Percentiles rank a stretch among this genome's conserved stretches.
Conservation (phyloP, 2,329 filamentous ascomycete genomes). For the Exophiala mesophila region DNA sequence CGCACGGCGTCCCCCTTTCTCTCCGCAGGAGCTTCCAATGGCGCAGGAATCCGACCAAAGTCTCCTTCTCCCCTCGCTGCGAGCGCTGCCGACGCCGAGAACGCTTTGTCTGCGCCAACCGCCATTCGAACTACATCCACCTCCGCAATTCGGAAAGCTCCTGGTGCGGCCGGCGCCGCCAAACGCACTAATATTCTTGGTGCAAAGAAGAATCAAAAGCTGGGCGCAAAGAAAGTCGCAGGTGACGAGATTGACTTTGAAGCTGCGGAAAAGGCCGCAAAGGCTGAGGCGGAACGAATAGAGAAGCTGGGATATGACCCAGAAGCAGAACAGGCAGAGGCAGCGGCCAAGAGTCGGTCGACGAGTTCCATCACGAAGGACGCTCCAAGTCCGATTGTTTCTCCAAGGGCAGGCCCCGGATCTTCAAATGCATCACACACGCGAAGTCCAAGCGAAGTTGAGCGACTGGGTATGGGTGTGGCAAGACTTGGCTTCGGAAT, state of each 20-base stretch:
- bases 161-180: slow-evolving; percentile 51
- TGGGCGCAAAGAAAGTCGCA: slow-evolving; percentile 88
- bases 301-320: slow-evolving; percentile 94
- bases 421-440: slow-evolving; percentile 53
- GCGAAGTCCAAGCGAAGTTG: slow-evolving; percentile 68
- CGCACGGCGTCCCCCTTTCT: slow-evolving; percentile 89
- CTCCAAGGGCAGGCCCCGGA: slow-evolving; percentile 53
- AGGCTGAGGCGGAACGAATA: slow-evolving; percentile 93
- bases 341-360: slow-evolving; percentile 34
- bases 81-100: slow-evolving; percentile 49
- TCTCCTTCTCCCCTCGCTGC: slow-evolving; percentile 62
- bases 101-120: slow-evolving; percentile 51
- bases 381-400: slow-evolving; percentile 70
- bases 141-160: slow-evolving; percentile 72
- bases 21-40: slow-evolving; percentile 57
- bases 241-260: slow-evolving; percentile 87
- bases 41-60: slow-evolving; percentile 68
- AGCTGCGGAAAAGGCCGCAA: slow-evolving; percentile 92
- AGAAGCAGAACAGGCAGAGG: slow-evolving; percentile 66
- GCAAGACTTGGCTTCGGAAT: slow-evolving; percentile 83
- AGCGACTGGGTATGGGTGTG: slow-evolving; percentile 85
- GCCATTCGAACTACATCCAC: slow-evolving; percentile 71
- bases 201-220: slow-evolving; percentile 74
- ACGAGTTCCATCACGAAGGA: slow-evolving; percentile 40
- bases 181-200: slow-evolving; percentile 83